Evolutionary conservation across 345 rosid genomes (phyloP).

Genomic region (Populus davidiana): DNA sequence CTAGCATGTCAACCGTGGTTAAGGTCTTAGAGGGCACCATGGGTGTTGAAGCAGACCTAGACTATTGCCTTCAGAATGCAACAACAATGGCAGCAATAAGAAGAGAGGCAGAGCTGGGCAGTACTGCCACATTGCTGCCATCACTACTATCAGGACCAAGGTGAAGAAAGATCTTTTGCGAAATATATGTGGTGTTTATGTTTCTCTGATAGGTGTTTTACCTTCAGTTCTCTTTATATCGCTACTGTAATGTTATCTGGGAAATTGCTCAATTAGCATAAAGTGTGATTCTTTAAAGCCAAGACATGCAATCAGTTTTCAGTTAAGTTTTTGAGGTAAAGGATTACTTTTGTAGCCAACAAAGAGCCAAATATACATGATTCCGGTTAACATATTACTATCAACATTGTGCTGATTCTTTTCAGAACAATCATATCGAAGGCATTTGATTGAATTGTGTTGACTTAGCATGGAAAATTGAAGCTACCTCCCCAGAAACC

Average conservation of each 20-base stretch:
- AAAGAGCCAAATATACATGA: too few species aligned
- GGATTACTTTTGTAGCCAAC: too few species aligned
- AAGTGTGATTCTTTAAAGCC: too few species aligned
- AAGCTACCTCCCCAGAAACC: neutral
- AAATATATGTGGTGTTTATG: too few species aligned
- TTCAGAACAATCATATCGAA: neutral
- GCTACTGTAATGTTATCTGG: too few species aligned
- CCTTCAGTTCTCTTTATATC: too few species aligned
- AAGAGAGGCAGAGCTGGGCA: neutral
- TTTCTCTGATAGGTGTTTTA: too few species aligned
- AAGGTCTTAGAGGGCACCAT: conserved; percentile 68
- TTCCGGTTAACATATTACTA: too few species aligned
- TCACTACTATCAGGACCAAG: conserved; percentile 8
- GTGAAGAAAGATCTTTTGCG: conserved; percentile 1
- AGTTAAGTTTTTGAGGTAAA: neutral
- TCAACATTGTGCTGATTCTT: neutral
- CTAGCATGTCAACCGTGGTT: conserved; percentile 64
- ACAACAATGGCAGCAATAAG: neutral
- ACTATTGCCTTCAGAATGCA: neutral
- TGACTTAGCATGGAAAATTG: neutral
- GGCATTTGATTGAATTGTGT: neutral
- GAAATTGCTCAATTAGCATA: too few species aligned
- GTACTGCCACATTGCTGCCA: neutral
- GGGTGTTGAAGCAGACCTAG: conserved; percentile 30
- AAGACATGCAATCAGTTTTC: too few species aligned